phyloP scores from a whole-genome alignment of 192 early-diverging fungal genomes.

The Coemansia sp. region DNA sequence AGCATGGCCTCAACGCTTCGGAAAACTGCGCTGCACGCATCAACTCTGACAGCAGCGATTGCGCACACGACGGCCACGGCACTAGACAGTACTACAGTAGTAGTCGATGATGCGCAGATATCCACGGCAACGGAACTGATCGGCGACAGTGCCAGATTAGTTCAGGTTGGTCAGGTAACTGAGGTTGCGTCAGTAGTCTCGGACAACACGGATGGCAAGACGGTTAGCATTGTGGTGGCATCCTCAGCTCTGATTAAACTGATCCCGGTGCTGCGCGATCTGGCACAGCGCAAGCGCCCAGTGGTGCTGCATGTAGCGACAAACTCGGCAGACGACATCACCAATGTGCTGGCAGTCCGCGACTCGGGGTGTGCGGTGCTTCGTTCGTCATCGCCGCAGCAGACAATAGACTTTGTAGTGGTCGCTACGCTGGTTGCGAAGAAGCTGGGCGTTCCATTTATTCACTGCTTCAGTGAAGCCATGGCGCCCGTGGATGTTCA shows the following conservation, averaged over 20 bases:
- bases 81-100: conserved; percentile 21
- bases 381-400: conserved; percentile 72
- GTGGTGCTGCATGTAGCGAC: conserved; percentile 42
- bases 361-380: conserved; percentile 78
- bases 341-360: conserved; percentile 71
- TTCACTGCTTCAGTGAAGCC: conserved; percentile 62
- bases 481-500: conserved; percentile 29
- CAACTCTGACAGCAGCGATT: conserved; percentile 34
- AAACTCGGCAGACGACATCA: conserved; percentile 31
- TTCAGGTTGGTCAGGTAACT: conserved; percentile 16
- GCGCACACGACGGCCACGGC: conserved; percentile 25
- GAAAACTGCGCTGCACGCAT: conserved; percentile 14
- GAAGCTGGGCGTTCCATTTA: conserved; percentile 57
- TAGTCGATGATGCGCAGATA: neutral
- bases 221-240: conserved; percentile 18
- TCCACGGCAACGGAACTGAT: conserved; percentile 12
- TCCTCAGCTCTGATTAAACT: conserved; percentile 25
- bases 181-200: conserved; percentile 21
- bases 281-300: conserved; percentile 17
- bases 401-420: conserved; percentile 78
- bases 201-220: neutral
- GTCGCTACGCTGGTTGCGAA: conserved; percentile 74
- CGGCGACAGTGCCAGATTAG: conserved; percentile 3
- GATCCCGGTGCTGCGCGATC: conserved; percentile 42
- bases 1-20: conserved; percentile 24